Evolutionary conservation across 495 filamentous ascomycete species (phyloP).

Genomic region (Tuber calosporum): DNA sequence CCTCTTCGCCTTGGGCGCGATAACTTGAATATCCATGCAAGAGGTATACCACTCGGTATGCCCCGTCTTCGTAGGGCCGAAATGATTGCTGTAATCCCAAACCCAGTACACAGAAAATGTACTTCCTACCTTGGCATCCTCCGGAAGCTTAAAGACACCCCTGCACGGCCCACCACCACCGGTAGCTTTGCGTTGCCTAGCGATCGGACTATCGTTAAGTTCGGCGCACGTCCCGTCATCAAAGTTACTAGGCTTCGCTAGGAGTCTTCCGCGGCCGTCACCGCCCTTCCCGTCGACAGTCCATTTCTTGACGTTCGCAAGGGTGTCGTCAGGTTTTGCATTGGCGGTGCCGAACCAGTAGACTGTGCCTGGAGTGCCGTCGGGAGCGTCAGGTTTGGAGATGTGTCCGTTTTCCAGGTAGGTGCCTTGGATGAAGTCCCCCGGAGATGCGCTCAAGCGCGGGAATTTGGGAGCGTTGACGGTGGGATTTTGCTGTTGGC

Average conservation of each 20-base stretch:
- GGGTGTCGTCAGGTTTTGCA: conserved; percentile 14
- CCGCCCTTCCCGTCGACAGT: conserved; percentile 25
- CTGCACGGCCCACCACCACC: conserved; percentile 27
- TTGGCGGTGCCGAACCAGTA: conserved; percentile 35
- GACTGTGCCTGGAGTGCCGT: conserved; percentile 22
- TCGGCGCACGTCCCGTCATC: conserved; percentile 38
- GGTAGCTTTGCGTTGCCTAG: conserved; percentile 9
- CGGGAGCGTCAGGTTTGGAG: conserved; percentile 7
- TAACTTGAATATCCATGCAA: conserved; percentile 39
- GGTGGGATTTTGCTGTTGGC: conserved; percentile 11
- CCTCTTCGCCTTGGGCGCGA: conserved; percentile 11
- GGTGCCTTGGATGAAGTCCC: conserved; percentile 20
- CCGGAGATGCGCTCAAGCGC: conserved; percentile 28
- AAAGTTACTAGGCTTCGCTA: conserved; percentile 17
- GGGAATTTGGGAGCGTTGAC: conserved; percentile 14
- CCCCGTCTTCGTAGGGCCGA: conserved; percentile 15
- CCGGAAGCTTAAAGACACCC: conserved; percentile 29
- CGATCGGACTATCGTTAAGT: conserved; percentile 5
- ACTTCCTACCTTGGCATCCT: conserved; percentile 18
- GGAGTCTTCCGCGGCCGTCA: conserved; percentile 18
- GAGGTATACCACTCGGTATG: conserved; percentile 38
- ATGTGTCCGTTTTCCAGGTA: conserved; percentile 41
- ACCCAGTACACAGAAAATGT: conserved; percentile 38
- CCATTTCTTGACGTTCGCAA: conserved; percentile 26
- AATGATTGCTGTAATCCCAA: conserved; percentile 35